Evolutionary conservation across 2,329 filamentous ascomycete genomes (phyloP).

Genomic region (Colletotrichum noveboracense): DNA sequence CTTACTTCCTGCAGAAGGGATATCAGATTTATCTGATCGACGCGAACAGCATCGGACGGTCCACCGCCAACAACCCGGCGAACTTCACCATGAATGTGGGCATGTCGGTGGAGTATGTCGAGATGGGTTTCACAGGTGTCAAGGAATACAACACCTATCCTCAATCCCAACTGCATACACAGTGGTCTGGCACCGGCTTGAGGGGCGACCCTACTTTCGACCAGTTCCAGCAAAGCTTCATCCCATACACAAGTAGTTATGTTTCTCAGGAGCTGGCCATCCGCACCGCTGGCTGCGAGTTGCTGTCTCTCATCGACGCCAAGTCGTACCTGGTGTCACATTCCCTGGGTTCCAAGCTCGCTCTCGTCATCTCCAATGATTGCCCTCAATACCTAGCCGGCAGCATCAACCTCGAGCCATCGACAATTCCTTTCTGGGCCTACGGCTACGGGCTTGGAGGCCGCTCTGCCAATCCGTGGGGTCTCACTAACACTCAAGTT

Average conservation of each 20-base stretch:
- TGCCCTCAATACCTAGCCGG: slow-evolving; percentile 32
- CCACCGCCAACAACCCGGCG: slow-evolving; percentile 30
- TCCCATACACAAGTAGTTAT: slow-evolving; percentile 35
- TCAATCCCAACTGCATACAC: slow-evolving; percentile 35
- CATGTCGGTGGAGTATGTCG: slow-evolving; percentile 28
- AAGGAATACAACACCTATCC: slow-evolving; percentile 32
- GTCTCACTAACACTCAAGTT: slow-evolving; percentile 32
- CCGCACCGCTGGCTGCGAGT: slow-evolving; percentile 27
- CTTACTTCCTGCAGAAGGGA: slow-evolving; percentile 43
- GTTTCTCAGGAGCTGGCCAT: slow-evolving; percentile 25
- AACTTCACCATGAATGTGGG: slow-evolving; percentile 29
- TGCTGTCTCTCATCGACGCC: slow-evolving; percentile 27
- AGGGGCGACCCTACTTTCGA: slow-evolving; percentile 52
- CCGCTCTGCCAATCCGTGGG: slow-evolving; percentile 27
- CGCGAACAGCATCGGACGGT: slow-evolving; percentile 38
- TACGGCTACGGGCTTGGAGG: slow-evolving; percentile 24
- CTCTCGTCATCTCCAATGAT: slow-evolving; percentile 35
- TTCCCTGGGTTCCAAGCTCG: slow-evolving; percentile 28
- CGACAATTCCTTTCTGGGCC: slow-evolving; percentile 30
- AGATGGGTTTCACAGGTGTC: slow-evolving; percentile 30
- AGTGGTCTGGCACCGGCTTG: slow-evolving; percentile 35
- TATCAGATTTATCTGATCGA: slow-evolving; percentile 46
- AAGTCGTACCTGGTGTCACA: slow-evolving; percentile 34
- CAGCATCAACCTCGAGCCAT: slow-evolving; percentile 35
- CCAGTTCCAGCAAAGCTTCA: slow-evolving; percentile 47